A percentile compares a stretch with the other conserved stretches of the same genome.
Evolutionary conservation across 2,329 filamentous ascomycete species (phyloP).

Genomic region (Zasmidium citrigriseum): DNA sequence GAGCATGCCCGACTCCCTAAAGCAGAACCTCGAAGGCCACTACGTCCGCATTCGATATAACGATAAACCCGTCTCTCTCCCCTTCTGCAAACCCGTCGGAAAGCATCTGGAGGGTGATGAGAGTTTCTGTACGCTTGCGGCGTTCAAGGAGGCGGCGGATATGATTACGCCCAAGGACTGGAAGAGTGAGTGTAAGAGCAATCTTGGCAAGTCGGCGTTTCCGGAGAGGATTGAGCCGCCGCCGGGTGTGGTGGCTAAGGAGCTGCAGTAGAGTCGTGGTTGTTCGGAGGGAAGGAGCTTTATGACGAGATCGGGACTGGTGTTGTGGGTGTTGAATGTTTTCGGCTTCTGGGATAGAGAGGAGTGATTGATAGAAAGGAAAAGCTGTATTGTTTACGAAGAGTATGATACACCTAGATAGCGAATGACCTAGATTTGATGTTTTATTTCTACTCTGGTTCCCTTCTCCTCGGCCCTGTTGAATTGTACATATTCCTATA

Average conservation of each 20-base stretch:
- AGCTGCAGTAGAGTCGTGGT: background rate
- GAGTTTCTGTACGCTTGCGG: slow-evolving; percentile 85
- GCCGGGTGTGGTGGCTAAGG: slow-evolving; percentile 12
- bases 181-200: slow-evolving; percentile 63
- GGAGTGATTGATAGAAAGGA: background rate
- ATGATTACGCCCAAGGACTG: slow-evolving; percentile 83
- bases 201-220: slow-evolving; percentile 54
- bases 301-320: background rate
- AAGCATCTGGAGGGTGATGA: slow-evolving; percentile 87
- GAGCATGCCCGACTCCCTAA: slow-evolving; percentile 60
- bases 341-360: background rate
- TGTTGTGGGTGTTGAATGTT: background rate
- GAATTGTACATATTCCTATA: too few relatives aligned
- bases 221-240: slow-evolving; percentile 18
- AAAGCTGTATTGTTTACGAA: too few relatives aligned
- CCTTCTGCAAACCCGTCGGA: slow-evolving; percentile 73
- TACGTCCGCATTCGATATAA: slow-evolving; percentile 93
- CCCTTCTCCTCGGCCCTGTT: too few relatives aligned
- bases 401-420: too few relatives aligned
- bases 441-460: too few relatives aligned
- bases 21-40: slow-evolving; percentile 67
- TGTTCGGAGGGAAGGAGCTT: too few relatives aligned
- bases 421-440: too few relatives aligned
- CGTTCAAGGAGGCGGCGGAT: slow-evolving; percentile 91
- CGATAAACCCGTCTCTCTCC: slow-evolving; percentile 76